Evolutionary conservation across 305 asterid genomes (phyloP), one percentile per base, ranked within the genome.

Genomic region (Solanum hybrid): DNA sequence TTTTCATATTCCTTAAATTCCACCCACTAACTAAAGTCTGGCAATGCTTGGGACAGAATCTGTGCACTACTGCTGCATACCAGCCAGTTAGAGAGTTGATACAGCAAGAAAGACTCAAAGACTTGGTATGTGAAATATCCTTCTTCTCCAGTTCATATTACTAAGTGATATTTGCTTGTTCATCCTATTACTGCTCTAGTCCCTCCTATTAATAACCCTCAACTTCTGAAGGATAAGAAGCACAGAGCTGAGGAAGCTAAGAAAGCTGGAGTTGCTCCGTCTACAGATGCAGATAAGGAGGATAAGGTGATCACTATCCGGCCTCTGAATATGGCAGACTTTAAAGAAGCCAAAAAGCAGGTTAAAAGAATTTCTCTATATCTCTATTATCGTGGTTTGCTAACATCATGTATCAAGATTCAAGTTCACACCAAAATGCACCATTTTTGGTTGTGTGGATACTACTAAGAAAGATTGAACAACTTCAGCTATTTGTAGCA

Each of bases 291-390:
- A 8, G 90, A 86, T 73, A 93, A 93, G 88, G 89, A 86, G 67
- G 90, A 86, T 73, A 93, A 93, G 89, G 89, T 87, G 67, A 92
- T 96, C 90, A 94, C 94, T 64, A 93, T 96, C 90, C 92, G 98
- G 92, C 96, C 97, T 82, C 89, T 96, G 91, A 95, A 92, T 89
- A 95, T 95, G 97, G 94, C 87, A 86, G 98, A 96, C 93, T 91
- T 96, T 3, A 95, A 86, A 93, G 95, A 94, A 89, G 98, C 98
- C 22, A 97, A 94, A 90, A 94, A 93, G 40, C 99, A 95, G 98
- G 97, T 95, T 88, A 89, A 24, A 39, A 0, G 31, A 37, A 29
- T 36, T 34, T 31, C 46, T 69, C 67, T 22, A 12, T 11, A 31
- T 75, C 57, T 33, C 34, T 2, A 3, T 33, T 4, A 22, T 51